Base-by-base conservation (phyloP, 805 yeast genomes). In the Saccharomyces jurei region DNA sequence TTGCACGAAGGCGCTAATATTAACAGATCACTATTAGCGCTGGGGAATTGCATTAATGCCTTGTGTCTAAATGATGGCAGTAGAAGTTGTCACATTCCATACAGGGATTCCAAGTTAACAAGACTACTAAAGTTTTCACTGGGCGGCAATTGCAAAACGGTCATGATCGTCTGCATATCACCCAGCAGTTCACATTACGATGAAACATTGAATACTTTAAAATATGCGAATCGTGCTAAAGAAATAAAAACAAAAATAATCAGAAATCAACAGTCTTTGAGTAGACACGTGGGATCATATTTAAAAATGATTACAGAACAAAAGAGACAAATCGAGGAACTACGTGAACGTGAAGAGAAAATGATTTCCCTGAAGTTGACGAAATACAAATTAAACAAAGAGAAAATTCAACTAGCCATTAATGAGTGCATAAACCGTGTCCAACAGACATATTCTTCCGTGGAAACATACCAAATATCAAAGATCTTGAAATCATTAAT, bases 11-110 rank as follows among this genome's bases (percentile, higher is more conserved):
- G 98, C 28, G 98, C 97, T 13, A 89, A 89, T 67, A 92, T 92
- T 65, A 92, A 92, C 72, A 82, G 84, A 66, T 89, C 97, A 0
- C 74, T 92, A 48, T 71, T 92, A 50, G 96, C 98, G 0, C 75
- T 92, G 49, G 98, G 97, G 0, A 91, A 90, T 65, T 92, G 97
- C 70, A 91, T 92, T 58, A 90, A 89, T 69, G 96, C 97, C 1
- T 74, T 91, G 47, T 88, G 96, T 71, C 90, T 85, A 60, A 81
- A 82, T 4, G 77, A 84, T 54, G 74, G 80, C 51, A 77, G 80
- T 62, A 72, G 81, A 56, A 76, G 63, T 50, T 56, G 79, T 58
- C 97, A 90, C 71, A 81, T 92, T 10, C 98, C 98, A 0, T 92
- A 88, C 69, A 73, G 98, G 61, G 96, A 92, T 67, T 89, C 96